These are phyloP conservation scores for Cladosporium sp. DNA, from an alignment of 2,329 filamentous ascomycete genomes.

Conservation along the genomic window DNA sequence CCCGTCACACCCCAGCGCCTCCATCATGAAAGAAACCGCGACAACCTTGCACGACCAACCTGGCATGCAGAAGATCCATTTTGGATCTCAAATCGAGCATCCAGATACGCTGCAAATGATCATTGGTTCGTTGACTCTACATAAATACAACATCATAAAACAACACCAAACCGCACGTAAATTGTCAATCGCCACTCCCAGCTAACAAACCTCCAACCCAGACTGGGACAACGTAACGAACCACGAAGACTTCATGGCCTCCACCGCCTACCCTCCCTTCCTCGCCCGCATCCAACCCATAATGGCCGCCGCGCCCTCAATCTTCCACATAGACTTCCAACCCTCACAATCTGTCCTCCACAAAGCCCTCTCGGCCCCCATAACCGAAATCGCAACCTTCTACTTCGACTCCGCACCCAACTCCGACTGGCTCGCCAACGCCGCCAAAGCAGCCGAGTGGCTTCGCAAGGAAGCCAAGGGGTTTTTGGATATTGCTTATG, in stretches of 20 bases:
- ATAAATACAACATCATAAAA: background rate
- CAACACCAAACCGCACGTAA: background rate
- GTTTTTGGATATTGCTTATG: constrained; percentile 19
- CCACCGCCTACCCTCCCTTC: constrained; percentile 37
- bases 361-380: constrained; percentile 34
- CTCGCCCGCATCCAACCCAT: constrained; percentile 28
- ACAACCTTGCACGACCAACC: constrained; percentile 32
- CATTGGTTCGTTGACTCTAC: constrained; percentile 33
- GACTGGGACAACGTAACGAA: constrained; percentile 40
- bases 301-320: constrained; percentile 21
- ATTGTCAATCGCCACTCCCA: background rate
- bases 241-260: constrained; percentile 39
- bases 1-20: constrained; percentile 23
- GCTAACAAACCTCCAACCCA: constrained; percentile 18
- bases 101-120: constrained; percentile 34
- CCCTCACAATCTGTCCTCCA: constrained; percentile 15
- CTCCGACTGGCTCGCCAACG: constrained; percentile 30
- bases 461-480: constrained; percentile 27
- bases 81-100: constrained; percentile 37
- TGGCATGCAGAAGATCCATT: constrained; percentile 35
- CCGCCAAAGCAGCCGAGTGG: constrained; percentile 23
- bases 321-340: constrained; percentile 35
- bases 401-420: constrained; percentile 37
- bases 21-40: constrained; percentile 30
- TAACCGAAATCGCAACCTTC: constrained; percentile 47